These are phyloP conservation scores for Clarireedia homoeocarpa DNA, from an alignment of 2,329 filamentous ascomycete genomes.

Conservation along the genomic window DNA sequence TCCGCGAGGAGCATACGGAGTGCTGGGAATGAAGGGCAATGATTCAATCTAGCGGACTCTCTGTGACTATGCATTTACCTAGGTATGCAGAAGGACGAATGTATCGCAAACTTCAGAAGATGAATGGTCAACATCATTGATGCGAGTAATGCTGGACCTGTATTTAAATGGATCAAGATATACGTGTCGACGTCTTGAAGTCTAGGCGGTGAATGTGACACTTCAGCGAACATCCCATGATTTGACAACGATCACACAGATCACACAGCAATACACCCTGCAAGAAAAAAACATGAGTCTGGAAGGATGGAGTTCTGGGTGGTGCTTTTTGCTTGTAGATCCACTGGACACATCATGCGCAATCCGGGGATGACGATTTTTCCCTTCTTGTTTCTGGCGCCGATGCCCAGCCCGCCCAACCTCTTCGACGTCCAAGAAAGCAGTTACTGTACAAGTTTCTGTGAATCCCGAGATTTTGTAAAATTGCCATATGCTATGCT, in stretches of 20 bases:
- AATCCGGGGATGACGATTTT: constrained; percentile 7
- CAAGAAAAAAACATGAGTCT: background rate
- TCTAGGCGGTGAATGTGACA: constrained; percentile 10
- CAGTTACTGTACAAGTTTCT: too few species aligned
- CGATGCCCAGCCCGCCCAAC: constrained; percentile 1
- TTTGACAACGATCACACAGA: constrained; percentile 8
- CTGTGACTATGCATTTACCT: background rate
- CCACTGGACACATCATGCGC: constrained; percentile 10
- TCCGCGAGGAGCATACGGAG: background rate
- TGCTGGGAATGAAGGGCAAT: background rate
- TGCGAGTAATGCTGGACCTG: background rate
- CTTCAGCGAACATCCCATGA: constrained; percentile 10
- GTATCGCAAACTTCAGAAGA: constrained; percentile 3
- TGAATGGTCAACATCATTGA: constrained; percentile 4
- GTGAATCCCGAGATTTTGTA: too few species aligned
- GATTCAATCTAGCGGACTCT: background rate
- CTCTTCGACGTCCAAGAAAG: background rate
- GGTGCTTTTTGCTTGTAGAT: background rate
- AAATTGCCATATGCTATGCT: too few species aligned
- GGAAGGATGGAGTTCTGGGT: background rate
- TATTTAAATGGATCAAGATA: constrained; percentile 9
- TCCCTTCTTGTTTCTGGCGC: background rate
- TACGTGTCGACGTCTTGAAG: constrained; percentile 7
- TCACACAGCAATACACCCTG: constrained; percentile 1
- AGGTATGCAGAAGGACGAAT: background rate